phyloP scores from a whole-genome alignment of 208 protist genomes.

The Lotmaria passim region DNA sequence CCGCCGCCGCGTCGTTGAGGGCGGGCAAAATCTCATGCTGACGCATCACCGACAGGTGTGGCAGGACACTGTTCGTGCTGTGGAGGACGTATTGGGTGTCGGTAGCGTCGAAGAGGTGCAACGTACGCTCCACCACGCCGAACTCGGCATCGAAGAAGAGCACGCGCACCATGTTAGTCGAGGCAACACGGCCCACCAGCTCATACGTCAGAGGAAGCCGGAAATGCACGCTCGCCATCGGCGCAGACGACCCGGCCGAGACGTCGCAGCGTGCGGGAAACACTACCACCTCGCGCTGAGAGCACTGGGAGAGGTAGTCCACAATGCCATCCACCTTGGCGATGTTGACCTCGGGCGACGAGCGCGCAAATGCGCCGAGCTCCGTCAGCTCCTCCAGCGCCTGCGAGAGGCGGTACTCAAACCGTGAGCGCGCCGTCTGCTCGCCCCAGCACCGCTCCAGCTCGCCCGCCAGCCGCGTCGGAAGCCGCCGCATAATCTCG shows the following conservation, averaged over 20 bases:
- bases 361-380: slow-evolving; percentile 62
- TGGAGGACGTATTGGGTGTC: slow-evolving; percentile 35
- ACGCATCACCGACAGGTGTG: slow-evolving; percentile 66
- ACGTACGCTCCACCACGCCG: slow-evolving; percentile 59
- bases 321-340: slow-evolving; percentile 42
- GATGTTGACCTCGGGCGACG: slow-evolving; percentile 28
- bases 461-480: slow-evolving; percentile 42
- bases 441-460: slow-evolving; percentile 69
- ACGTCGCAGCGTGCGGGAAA: slow-evolving; percentile 17
- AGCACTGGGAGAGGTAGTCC: slow-evolving; percentile 23
- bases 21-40: slow-evolving; percentile 62
- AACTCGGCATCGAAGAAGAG: slow-evolving; percentile 53
- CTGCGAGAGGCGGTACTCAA: slow-evolving; percentile 68
- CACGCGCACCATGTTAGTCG: slow-evolving; percentile 64
- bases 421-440: slow-evolving; percentile 47
- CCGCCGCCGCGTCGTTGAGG: slow-evolving; percentile 33
- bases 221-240: slow-evolving; percentile 33
- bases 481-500: slow-evolving; percentile 52
- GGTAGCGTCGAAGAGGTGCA: slow-evolving; percentile 64
- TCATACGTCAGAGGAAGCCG: slow-evolving; percentile 69
- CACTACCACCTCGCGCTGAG: slow-evolving; percentile 33
- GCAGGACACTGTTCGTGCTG: slow-evolving; percentile 49
- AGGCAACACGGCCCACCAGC: slow-evolving; percentile 51
- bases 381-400: slow-evolving; percentile 61
- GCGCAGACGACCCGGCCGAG: not conserved